Evolutionary conservation across 108 stramenopile genomes (phyloP).

Genomic region (Conticribra guillardii): DNA sequence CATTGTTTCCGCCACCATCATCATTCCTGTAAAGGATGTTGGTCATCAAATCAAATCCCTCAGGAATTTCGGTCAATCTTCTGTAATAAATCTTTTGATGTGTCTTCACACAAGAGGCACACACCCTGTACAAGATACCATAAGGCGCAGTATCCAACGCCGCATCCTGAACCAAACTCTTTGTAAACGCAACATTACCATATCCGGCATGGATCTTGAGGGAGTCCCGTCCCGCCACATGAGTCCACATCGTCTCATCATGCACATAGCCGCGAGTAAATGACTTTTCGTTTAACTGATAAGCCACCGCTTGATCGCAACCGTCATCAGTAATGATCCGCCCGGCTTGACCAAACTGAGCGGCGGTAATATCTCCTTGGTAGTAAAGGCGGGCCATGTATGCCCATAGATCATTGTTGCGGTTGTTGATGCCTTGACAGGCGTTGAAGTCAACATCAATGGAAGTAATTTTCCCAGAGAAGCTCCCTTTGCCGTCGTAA

Average conservation of each 20-base stretch:
- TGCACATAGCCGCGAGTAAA: constrained; percentile 25
- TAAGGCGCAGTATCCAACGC: background rate
- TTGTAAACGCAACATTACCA: constrained; percentile 10
- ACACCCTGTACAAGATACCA: constrained; percentile 32
- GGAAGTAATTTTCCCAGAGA: constrained; percentile 22
- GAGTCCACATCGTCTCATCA: constrained; percentile 33
- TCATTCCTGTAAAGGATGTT: constrained; percentile 35
- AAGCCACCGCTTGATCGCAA: constrained; percentile 6
- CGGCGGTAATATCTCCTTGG: constrained; percentile 29
- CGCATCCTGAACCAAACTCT: background rate
- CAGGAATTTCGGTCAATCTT: constrained; percentile 36
- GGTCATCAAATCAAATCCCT: constrained; percentile 25
- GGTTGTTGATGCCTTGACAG: constrained; percentile 51
- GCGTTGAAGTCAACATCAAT: constrained; percentile 52
- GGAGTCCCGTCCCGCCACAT: constrained; percentile 32
- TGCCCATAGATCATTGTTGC: constrained; percentile 55
- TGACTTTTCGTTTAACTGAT: constrained; percentile 11
- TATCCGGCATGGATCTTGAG: constrained; percentile 12
- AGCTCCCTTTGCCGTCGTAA: constrained; percentile 34
- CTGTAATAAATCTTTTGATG: constrained; percentile 47
- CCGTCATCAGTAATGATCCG: constrained; percentile 37
- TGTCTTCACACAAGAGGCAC: constrained; percentile 26
- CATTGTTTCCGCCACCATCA: constrained; percentile 15
- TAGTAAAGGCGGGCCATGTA: constrained; percentile 55
- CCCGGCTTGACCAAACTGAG: constrained; percentile 36